Base-by-base conservation (phyloP, 371 early-diverging fungal genomes). In the Mucor mucedo region DNA sequence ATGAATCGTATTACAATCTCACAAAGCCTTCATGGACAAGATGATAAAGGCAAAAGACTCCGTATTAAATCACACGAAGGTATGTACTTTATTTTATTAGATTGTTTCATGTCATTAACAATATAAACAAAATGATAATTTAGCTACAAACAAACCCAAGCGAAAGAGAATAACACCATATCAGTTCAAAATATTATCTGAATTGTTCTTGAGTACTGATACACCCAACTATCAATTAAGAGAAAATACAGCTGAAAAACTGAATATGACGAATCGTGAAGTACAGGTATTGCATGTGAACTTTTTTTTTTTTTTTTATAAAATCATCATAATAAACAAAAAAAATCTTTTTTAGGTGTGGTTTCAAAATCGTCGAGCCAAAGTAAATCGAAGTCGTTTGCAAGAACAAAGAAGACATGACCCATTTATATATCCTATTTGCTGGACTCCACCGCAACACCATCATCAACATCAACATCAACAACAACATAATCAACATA, bases 211-310 rank as follows among this genome's bases (percentile, higher is more conserved):
- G 35, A 78, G 83, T 58, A 94, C 90, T 11, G 90, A 92, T 67
- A 93, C 94, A 33, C 99, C 99, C 28, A 92, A 91, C 64, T 90
- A 90, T 69, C 87, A 92, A 69, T 75, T 94, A 44, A 86, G 99
- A 44, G 94, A 93, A 66, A 77, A 82, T 61, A 87, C 97, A 33
- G 93, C 94, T 5, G 83, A 84, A 58, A 85, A 92, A 71, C 80
- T 98, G 39, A 84, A 86, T 62, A 97, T 98, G 97, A 93, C 95
- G 48, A 92, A 91, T 64, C 86, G 98, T 58, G 92, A 93, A 73
- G 93, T 99, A 35, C 97, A 99, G 88, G 88, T 86, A 40, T 33
- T 21, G 47, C 35, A 50, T 55, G 50, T 60, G 39, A 44, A 61
- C 39, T 6, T 33, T 10, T 52, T 27, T 52, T 33, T 6, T 33